Percentiles rank a stretch among this genome's conserved stretches.
These are phyloP conservation scores for Aspergillus flavus DNA, from an alignment of 2,329 filamentous ascomycete species.

Conservation along the genomic window DNA sequence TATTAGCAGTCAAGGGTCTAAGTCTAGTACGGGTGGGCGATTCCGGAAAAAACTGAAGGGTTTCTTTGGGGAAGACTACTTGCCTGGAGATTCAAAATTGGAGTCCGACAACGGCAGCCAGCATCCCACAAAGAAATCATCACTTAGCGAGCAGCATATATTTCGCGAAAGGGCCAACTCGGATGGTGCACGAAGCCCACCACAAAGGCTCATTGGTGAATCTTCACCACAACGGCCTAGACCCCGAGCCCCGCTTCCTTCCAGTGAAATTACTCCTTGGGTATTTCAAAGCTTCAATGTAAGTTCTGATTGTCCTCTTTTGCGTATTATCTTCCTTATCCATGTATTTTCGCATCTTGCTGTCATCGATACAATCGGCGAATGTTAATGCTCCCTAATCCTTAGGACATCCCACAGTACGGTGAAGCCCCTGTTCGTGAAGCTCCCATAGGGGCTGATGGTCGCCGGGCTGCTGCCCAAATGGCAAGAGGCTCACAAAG, in stretches of 20 bases:
- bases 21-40: conserved; percentile 68
- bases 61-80: conserved; percentile 90
- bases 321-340: background rate
- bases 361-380: background rate
- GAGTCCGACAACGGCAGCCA: conserved; percentile 72
- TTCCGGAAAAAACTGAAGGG: conserved; percentile 80
- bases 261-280: conserved; percentile 96
- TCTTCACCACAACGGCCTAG: conserved; percentile 75
- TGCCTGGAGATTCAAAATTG: conserved; percentile 59
- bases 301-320: conserved; percentile 37
- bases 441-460: conserved; percentile 69
- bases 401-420: conserved; percentile 73
- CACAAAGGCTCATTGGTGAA: conserved; percentile 45
- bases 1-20: conserved; percentile 82
- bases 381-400: background rate
- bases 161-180: conserved; percentile 81
- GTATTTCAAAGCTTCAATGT: conserved; percentile 85
- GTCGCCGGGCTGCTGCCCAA: conserved; percentile 63
- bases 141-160: conserved; percentile 53
- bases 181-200: conserved; percentile 65
- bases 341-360: background rate
- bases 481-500: conserved; percentile 50
- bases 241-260: conserved; percentile 81
- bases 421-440: conserved; percentile 76
- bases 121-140: conserved; percentile 25